A percentile compares a stretch with the other conserved stretches of the same genome.
Conservation (phyloP, 108 stramenopile species). For the Fragilaria radians region DNA sequence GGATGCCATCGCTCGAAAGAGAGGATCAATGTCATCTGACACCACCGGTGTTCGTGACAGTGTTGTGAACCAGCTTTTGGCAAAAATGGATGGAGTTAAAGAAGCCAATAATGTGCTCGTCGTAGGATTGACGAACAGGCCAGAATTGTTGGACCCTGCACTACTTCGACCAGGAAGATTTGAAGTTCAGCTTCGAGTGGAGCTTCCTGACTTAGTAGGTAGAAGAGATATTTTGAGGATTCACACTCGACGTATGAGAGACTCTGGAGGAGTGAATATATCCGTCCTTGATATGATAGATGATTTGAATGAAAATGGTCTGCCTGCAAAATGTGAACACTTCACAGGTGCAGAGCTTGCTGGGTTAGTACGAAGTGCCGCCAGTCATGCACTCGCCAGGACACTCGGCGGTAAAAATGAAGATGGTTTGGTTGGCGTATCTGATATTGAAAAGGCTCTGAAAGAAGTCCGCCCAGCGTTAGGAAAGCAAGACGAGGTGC, state of each 20-base stretch:
- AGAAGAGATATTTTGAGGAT: constrained; percentile 60
- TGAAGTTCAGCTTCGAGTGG: constrained; percentile 89
- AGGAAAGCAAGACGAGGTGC: constrained; percentile 68
- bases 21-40: constrained; percentile 88
- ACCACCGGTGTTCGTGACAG: constrained; percentile 91
- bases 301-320: constrained; percentile 37
- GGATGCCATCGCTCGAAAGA: constrained; percentile 97
- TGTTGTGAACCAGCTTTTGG: constrained; percentile 98
- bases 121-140: constrained; percentile 99
- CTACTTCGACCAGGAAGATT: constrained; percentile 96
- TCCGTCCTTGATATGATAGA: constrained; percentile 47
- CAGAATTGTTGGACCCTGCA: constrained; percentile 99
- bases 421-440: constrained; percentile 46
- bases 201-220: neutral
- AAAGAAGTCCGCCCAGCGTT: constrained; percentile 61
- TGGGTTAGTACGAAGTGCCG: constrained; percentile 72
- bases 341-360: constrained; percentile 64
- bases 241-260: constrained; percentile 64
- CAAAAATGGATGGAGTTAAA: constrained; percentile 99
- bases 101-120: constrained; percentile 97
- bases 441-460: constrained; percentile 53
- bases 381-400: constrained; percentile 51
- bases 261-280: constrained; percentile 60
- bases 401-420: constrained; percentile 50
- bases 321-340: constrained; percentile 66